Evolutionary conservation across 306 rosid genomes (phyloP).

Genomic region (Cicer yamashitae): DNA sequence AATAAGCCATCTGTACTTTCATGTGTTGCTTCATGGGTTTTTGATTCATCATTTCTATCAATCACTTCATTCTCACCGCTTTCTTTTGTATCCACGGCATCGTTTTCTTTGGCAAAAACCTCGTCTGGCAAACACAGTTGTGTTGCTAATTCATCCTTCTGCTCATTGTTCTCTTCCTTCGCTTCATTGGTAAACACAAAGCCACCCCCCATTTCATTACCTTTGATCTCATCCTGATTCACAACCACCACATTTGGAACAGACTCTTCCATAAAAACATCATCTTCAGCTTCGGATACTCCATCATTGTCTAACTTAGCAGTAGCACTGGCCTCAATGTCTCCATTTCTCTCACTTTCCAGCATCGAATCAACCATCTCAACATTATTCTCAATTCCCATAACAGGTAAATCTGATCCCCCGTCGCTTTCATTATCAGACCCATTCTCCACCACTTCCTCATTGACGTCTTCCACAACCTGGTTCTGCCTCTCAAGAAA

Average conservation of each 20-base stretch:
- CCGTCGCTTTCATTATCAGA: constrained; percentile 61
- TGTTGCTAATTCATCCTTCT: constrained; percentile 35
- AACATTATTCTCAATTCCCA: constrained; percentile 53
- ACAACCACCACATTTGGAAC: constrained; percentile 39
- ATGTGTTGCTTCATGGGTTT: constrained; percentile 32
- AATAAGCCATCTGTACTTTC: constrained; percentile 34
- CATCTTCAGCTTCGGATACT: constrained; percentile 51
- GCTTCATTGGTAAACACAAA: constrained; percentile 28
- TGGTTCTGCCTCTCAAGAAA: constrained; percentile 60
- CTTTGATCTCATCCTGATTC: constrained; percentile 37
- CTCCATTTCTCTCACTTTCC: constrained; percentile 46
- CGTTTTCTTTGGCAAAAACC: constrained; percentile 40
- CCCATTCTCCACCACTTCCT: constrained; percentile 66
- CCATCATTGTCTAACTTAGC: constrained; percentile 41
- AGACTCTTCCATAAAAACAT: constrained; percentile 57
- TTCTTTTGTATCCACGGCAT: constrained; percentile 32
- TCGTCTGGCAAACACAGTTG: constrained; percentile 37
- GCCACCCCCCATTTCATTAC: constrained; percentile 43
- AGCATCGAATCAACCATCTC: constrained; percentile 56
- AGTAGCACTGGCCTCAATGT: constrained; percentile 33
- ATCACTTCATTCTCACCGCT: constrained; percentile 40
- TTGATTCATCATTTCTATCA: constrained; percentile 39
- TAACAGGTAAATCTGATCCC: constrained; percentile 53
- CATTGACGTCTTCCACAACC: constrained; percentile 63
- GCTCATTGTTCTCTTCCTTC: constrained; percentile 40